A percentile compares a stretch with the other conserved stretches of the same genome.
Conservation (phyloP, 2,329 filamentous ascomycete genomes). For the Neofusicoccum cordaticola region DNA sequence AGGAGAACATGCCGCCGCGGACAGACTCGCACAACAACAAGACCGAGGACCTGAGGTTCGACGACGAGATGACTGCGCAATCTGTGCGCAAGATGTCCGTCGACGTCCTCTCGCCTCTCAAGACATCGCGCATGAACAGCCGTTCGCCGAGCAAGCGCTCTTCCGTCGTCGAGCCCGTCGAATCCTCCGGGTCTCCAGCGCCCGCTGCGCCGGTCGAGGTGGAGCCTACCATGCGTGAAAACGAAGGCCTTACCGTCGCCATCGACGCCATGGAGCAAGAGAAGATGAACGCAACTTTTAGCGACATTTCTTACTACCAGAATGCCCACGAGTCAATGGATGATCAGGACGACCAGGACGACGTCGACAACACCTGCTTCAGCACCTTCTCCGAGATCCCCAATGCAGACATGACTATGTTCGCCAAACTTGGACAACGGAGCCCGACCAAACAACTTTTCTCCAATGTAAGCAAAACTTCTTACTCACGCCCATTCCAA, state of each 20-base stretch:
- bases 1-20: slow-evolving; percentile 32
- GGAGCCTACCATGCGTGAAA: slow-evolving; percentile 33
- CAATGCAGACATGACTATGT: slow-evolving; percentile 71
- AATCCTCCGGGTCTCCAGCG: slow-evolving; percentile 14
- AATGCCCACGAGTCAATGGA: slow-evolving; percentile 22
- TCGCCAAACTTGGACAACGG: slow-evolving; percentile 66
- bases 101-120: slow-evolving; percentile 31
- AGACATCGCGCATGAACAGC: slow-evolving; percentile 28
- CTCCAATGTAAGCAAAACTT: neutral
- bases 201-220: neutral
- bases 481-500: neutral
- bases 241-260: slow-evolving; percentile 38
- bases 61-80: slow-evolving; percentile 28
- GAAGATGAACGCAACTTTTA: slow-evolving; percentile 20
- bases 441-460: slow-evolving; percentile 42
- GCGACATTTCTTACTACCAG: slow-evolving; percentile 25
- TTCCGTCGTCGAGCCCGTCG: slow-evolving; percentile 24
- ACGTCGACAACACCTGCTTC: slow-evolving; percentile 68
- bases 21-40: slow-evolving; percentile 16
- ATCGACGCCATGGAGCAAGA: slow-evolving; percentile 34
- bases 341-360: slow-evolving; percentile 22
- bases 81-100: slow-evolving; percentile 32
- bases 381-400: slow-evolving; percentile 88
- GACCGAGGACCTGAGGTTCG: slow-evolving; percentile 5
- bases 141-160: slow-evolving; percentile 1